Conservation (phyloP, 2,329 filamentous ascomycete genomes). For the Trichophyton mentagrophytes region DNA sequence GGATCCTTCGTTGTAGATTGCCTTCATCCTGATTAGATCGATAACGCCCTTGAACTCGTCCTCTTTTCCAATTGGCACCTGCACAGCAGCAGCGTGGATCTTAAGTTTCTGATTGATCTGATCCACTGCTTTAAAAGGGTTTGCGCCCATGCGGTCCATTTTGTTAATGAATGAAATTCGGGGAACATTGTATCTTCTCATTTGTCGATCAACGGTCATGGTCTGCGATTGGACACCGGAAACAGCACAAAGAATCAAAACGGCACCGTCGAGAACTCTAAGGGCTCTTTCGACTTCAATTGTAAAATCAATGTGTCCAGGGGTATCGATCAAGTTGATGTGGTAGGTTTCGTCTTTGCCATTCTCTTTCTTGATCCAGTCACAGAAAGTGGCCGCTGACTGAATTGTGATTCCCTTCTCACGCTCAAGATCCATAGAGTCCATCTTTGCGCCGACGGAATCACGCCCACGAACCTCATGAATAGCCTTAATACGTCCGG, state of each 20-base stretch:
- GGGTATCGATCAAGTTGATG: conserved; percentile 96
- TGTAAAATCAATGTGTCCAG: conserved; percentile 97
- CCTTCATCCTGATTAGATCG: conserved; percentile 82
- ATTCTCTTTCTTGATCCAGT: conserved; percentile 81
- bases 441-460: conserved; percentile 96
- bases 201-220: conserved; percentile 94
- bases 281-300: conserved; percentile 95
- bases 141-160: conserved; percentile 98
- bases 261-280: conserved; percentile 86
- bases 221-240: conserved; percentile 96
- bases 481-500: conserved; percentile 88
- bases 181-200: conserved; percentile 95
- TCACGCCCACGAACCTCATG: conserved; percentile 88
- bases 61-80: conserved; percentile 86
- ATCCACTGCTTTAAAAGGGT: conserved; percentile 93
- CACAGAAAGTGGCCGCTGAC: conserved; percentile 92
- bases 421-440: conserved; percentile 96
- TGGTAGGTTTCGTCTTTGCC: conserved; percentile 85
- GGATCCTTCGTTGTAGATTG: conserved; percentile 80
- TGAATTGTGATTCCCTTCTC: conserved; percentile 99
- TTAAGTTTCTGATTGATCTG: conserved; percentile 96
- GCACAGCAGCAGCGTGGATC: conserved; percentile 81
- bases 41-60: conserved; percentile 87
- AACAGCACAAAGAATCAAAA: conserved; percentile 97
- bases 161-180: conserved; percentile 97